Evolutionary conservation across 352 stramenopile species (phyloP), one percentile per base, ranked within the genome.

Genomic region (Pythium scleroteichum): DNA sequence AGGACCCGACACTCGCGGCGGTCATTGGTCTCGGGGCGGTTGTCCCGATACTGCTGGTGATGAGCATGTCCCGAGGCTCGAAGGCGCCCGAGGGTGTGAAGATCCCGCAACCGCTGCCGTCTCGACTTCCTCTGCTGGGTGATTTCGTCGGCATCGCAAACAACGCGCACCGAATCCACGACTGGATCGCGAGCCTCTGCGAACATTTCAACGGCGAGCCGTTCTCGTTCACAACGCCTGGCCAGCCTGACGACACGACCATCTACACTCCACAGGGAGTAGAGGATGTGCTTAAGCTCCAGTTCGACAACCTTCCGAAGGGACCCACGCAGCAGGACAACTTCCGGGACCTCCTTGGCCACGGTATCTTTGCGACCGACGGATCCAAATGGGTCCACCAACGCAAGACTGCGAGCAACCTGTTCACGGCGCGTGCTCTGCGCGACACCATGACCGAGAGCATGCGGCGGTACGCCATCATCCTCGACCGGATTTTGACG

Each of bases 271-370:
- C 66, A 16, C 33, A 78, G 42, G 55, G 58, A 0, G 70, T 85
- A 22, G 78, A 88, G 20, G 78, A 88, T 41, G 72, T 85, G 32
- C 60, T 79, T 51, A 82, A 84, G 53, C 82, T 64, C 23, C 69
- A 92, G 19, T 95, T 94, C 51, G 72, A 82, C 24, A 82, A 72
- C 53, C 93, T 92, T 57, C 64, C 70, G 2, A 95, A 95, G 66
- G 83, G 67, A 35, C 41, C 64, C 2, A 65, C 68, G 51, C 39
- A 45, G 40, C 44, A 50, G 39, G 62, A 66, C 24, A 64, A 66
- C 8, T 51, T 81, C 2, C 50, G 48, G 14, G 73, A 76, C 23
- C 46, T 85, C 2, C 17, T 84, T 3, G 69, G 76, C 32, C 64
- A 86, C 39, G 76, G 72, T 22, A 86, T 86, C 45, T 86, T 88